Evolutionary conservation across 139 green algal genomes (phyloP).

Genomic region (Gonium pectorale): DNA sequence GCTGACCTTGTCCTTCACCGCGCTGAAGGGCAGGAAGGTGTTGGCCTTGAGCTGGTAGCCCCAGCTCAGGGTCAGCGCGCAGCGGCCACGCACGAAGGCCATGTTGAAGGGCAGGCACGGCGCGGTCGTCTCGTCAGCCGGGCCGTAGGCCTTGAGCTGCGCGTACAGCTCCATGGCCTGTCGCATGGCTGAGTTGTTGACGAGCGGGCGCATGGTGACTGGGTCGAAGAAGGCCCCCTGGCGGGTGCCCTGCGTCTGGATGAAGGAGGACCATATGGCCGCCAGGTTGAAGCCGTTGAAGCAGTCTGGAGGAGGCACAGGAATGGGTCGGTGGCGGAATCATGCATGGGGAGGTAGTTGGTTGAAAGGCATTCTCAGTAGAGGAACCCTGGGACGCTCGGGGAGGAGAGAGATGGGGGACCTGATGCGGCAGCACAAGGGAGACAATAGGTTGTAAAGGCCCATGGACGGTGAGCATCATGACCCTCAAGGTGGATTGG

Average conservation of each 20-base stretch:
- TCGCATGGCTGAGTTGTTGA: slow-evolving; percentile 28
- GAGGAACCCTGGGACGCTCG: background rate
- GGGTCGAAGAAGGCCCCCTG: slow-evolving; percentile 44
- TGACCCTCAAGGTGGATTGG: too few relatives aligned
- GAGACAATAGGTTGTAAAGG: too few relatives aligned
- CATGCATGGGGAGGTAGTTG: background rate
- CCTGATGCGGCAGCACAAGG: background rate
- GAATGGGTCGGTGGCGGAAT: background rate
- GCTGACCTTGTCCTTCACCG: background rate
- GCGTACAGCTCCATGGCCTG: slow-evolving; percentile 5
- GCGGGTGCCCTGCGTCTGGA: background rate
- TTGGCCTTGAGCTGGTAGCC: slow-evolving; percentile 45
- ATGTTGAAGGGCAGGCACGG: slow-evolving; percentile 18
- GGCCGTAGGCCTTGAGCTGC: slow-evolving; percentile 4
- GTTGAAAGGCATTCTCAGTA: background rate
- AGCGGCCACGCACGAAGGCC: slow-evolving; percentile 10
- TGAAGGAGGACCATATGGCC: slow-evolving; percentile 15
- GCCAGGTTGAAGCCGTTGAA: slow-evolving; percentile 39
- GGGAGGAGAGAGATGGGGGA: background rate
- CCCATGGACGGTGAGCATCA: background rate
- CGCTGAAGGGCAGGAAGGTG: background rate
- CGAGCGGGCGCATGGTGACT: slow-evolving; percentile 11
- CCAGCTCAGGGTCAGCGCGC: slow-evolving; percentile 43
- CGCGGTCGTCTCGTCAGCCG: slow-evolving; percentile 26
- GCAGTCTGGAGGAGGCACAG: slow-evolving; percentile 1